Conservation (phyloP, 2,329 filamentous ascomycete genomes). For the Colletotrichum horii region DNA sequence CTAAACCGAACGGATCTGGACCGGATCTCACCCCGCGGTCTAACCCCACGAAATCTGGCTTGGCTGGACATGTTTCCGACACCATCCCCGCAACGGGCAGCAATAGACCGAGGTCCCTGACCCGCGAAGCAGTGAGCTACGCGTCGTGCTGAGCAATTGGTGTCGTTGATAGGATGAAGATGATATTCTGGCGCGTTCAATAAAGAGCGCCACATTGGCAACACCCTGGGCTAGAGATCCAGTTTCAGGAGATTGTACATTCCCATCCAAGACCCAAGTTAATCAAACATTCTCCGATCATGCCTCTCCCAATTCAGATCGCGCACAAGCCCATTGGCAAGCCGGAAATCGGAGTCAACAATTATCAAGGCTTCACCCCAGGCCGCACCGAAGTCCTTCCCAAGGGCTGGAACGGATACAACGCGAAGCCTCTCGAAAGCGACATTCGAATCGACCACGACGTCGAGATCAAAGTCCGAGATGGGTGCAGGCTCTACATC, state of each 20-base stretch:
- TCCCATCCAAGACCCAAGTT: not conserved
- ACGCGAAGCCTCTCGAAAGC: constrained; percentile 33
- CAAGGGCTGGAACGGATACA: constrained; percentile 41
- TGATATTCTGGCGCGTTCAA: not conserved
- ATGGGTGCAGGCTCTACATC: constrained; percentile 45
- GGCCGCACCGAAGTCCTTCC: constrained; percentile 43
- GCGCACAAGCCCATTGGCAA: constrained; percentile 23
- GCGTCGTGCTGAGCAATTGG: not conserved
- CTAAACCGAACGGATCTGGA: not conserved
- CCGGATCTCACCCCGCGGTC: not conserved
- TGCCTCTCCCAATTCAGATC: constrained; percentile 19
- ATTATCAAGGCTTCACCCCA: constrained; percentile 32
- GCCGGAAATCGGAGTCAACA: constrained; percentile 29
- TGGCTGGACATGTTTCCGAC: not conserved
- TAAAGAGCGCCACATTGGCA: not conserved
- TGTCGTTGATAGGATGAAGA: not conserved
- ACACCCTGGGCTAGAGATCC: not conserved
- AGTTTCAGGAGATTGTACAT: not conserved
- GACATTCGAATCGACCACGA: constrained; percentile 51
- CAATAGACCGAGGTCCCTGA: not conserved
- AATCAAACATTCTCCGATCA: not conserved
- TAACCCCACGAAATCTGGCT: not conserved
- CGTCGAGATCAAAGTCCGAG: constrained; percentile 46
- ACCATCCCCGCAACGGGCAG: not conserved
- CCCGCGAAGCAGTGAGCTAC: not conserved